Evolutionary conservation across 768 basidiomycete genomes (phyloP), one percentile per base, ranked within the genome.

Genomic region (Paxillus involutus): DNA sequence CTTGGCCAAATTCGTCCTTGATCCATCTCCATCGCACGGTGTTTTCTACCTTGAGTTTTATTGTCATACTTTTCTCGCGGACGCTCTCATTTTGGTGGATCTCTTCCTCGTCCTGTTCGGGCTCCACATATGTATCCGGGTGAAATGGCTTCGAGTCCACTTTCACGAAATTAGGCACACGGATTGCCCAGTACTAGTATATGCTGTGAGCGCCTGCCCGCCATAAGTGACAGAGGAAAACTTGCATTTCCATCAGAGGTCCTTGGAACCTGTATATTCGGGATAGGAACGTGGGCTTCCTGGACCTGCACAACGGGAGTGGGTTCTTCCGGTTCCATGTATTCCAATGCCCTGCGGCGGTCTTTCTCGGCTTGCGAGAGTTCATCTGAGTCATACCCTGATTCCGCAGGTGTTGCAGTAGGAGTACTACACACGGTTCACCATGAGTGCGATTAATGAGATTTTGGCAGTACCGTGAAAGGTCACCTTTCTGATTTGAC

Each of bases 11-110:
- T 52, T 80, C 80, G 59, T 90, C 89, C 67, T 88, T 89, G 1
- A 79, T 78, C 97, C 97, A 99, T 62, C 87, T 84, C 97, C 97
- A 99, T 37, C 97, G 82, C 17, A 98, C 79, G 6, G 94, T 95
- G 69, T 97, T 97, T 75, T 94, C 91, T 8, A 97, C 91, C 60
- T 90, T 88, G 46, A 91, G 80, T 67, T 91, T 93, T 64, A 91
- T 86, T 42, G 83, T 79, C 85, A 89, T 90, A 52, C 87, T 88
- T 71, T 86, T 86, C 70, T 91, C 88, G 49, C 85, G 83, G 21
- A 85, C 70, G 13, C 78, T 83, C 52, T 85, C 85, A 10, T 75
- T 79, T 48, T 81, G 75, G 30, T 79, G 76, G 14, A 74, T 63
- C 46, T 86, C 82, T 40, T 83, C 85, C 32, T 84, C 80, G 39